phyloP scores from a whole-genome alignment of 2,329 filamentous ascomycete genomes.

The Neofusicoccum laricinum region DNA sequence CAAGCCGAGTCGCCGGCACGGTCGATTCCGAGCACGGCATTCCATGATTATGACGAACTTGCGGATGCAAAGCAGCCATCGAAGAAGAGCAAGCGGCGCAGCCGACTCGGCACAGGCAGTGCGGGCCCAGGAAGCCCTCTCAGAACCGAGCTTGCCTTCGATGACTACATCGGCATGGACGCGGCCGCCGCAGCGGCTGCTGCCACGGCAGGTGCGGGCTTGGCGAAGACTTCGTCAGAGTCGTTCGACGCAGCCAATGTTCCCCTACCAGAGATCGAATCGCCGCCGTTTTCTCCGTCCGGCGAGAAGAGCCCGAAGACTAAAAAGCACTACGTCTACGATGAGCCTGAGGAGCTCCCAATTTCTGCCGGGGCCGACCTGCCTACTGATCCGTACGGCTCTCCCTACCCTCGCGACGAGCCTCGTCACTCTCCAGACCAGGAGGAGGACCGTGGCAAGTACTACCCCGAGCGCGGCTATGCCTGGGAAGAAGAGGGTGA shows the following conservation, averaged over 20 bases:
- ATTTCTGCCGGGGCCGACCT: background rate
- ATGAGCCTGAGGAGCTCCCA: constrained; percentile 11
- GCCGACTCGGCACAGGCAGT: constrained; percentile 35
- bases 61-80: constrained; percentile 39
- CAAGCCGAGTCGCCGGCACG: background rate
- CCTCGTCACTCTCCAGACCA: background rate
- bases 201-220: background rate
- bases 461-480: constrained; percentile 2
- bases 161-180: constrained; percentile 39
- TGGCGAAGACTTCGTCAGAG: background rate
- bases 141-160: constrained; percentile 36
- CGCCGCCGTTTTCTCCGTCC: background rate
- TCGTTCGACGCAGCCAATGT: constrained; percentile 4
- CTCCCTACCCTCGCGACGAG: background rate
- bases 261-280: constrained; percentile 14
- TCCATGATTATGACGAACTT: constrained; percentile 33
- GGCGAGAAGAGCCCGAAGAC: background rate
- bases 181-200: background rate
- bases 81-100: constrained; percentile 45
- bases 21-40: constrained; percentile 32
- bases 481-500: constrained; percentile 6
- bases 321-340: constrained; percentile 5
- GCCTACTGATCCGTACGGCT: background rate
- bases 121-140: constrained; percentile 5
- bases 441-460: background rate